These are phyloP conservation scores for Daldinia childiae DNA, from an alignment of 495 filamentous ascomycete species.

Conservation along the genomic window DNA sequence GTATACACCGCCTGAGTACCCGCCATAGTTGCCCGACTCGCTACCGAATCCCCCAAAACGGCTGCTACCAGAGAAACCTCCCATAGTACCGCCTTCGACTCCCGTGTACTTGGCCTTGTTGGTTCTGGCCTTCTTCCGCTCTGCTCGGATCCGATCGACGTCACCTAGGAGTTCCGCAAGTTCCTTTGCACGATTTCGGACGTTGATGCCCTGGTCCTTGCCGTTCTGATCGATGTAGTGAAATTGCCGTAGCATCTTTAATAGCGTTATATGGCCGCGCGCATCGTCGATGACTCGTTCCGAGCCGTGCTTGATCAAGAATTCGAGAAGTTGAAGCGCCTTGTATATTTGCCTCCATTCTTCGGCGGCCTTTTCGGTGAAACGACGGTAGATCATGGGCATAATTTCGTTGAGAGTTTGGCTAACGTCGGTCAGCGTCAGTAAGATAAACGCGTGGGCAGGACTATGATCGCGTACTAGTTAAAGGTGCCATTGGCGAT, in stretches of 20 bases:
- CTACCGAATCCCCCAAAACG: constrained; percentile 92
- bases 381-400: constrained; percentile 99
- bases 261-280: constrained; percentile 87
- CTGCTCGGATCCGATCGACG: constrained; percentile 89
- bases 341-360: constrained; percentile 99
- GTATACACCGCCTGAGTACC: constrained; percentile 87
- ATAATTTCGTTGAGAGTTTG: constrained; percentile 99
- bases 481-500: constrained; percentile 98
- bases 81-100: constrained; percentile 80
- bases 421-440: constrained; percentile 56
- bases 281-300: constrained; percentile 98
- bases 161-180: constrained; percentile 91
- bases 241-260: constrained; percentile 99
- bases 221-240: constrained; percentile 96
- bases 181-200: constrained; percentile 95
- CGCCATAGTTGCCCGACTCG: constrained; percentile 71
- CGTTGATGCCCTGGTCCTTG: constrained; percentile 98
- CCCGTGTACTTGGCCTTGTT: constrained; percentile 95
- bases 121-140: constrained; percentile 90
- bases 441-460: neutral
- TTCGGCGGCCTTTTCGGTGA: constrained; percentile 97
- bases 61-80: constrained; percentile 64
- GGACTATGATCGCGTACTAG: constrained; percentile 71
- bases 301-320: constrained; percentile 97
- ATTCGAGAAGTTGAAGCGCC: constrained; percentile 94